Base-by-base conservation (phyloP, 306 rosid genomes). In the Quillaja saponaria region DNA sequence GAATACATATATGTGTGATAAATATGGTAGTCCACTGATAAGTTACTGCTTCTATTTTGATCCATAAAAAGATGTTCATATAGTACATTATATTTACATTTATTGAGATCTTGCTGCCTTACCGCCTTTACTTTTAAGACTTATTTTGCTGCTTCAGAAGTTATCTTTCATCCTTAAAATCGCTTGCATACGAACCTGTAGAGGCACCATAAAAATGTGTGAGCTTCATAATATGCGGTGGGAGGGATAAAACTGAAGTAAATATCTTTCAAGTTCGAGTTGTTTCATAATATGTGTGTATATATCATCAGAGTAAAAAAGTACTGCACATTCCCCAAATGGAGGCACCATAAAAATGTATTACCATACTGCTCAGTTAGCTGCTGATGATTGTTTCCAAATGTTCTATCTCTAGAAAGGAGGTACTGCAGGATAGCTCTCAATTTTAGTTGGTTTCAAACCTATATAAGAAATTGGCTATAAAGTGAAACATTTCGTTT, bases 121-220 rank as follows among this genome's bases (percentile, higher is more conserved):
- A 61, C 51, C n/a, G 54, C 54, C 48, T 4, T 63, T 16, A 60
- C 37, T 14, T 58, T 54, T 28, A 38, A 52, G 54, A 39, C 46
- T 46, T 50, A 55, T 28, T 14, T 49, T 31, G 50, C 49, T 64
- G 49, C 67, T 68, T 49, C 68, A 51, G 67, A 58, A 51, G 71
- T 3, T 15, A 49, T 11, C 18, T 48, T 48, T 17, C 40, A 38
- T 49, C 67, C 66, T 55, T 48, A 33, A 25, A 63, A 20, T 34
- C 37, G 45, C 50, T 39, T 35, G 39, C 50, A 49, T 18, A 63
- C 52, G 39, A 48, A 61, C 63, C 68, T 62, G 58, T 41, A 17
- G 4, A 10, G 10, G 46, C 50, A 49, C n/a, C n/a, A n/a, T n/a
- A n/a, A n/a, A n/a, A n/a, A n/a, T n/a, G n/a, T n/a, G n/a, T n/a